Base-by-base conservation (phyloP, 441 rosid genomes). In the Gossypium lobatum region DNA sequence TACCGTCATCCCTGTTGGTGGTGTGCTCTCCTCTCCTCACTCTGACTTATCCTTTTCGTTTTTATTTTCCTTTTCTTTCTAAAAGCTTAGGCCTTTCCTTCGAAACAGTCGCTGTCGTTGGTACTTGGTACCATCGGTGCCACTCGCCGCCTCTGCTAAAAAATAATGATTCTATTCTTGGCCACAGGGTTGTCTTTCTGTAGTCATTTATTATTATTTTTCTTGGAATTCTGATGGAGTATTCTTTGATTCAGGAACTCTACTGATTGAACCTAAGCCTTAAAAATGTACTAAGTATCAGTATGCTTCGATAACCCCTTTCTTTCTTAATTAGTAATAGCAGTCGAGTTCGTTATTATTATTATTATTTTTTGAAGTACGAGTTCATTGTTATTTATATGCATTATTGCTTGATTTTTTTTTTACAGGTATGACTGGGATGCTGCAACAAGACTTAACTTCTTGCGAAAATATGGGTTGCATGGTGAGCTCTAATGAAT, bases 221-320 rank as follows among this genome's bases (percentile, higher is more conserved):
- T 45, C 66, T 17, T 34, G n/a, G 7, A 64, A 11, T 64, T 62
- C 65, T 71, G 48, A 57, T 5, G 48, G 50, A n/a, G 45, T 42
- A 31, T 14, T 42, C 45, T 16, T 53, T 60, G 16, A 45, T 61
- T 70, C 85, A 93, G 98, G 99, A 58, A 91, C 92, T 9, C 83
- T 95, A 66, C 83, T 95, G 60, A 88, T 95, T 80, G 98, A 95
- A 83, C 99, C 99, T 25, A 95, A 95, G 87, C 99, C 99, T 73
- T 98, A 95, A 84, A 97, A 95, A 84, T 97, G 97, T 16, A 93
- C 98, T 48, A 93, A 93, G 74, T 98, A 95, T 83, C 98, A 95
- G 91, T 95, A 84, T 45, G 79, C 54, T 62, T 76, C 66, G 11
- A 39, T 5, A 9, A 57, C 52, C 66, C 28, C 48, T 55, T 60